These are phyloP conservation scores for Fagopyrum esculentum DNA, from an alignment of 148 eudicot genomes.

Conservation along the genomic window DNA sequence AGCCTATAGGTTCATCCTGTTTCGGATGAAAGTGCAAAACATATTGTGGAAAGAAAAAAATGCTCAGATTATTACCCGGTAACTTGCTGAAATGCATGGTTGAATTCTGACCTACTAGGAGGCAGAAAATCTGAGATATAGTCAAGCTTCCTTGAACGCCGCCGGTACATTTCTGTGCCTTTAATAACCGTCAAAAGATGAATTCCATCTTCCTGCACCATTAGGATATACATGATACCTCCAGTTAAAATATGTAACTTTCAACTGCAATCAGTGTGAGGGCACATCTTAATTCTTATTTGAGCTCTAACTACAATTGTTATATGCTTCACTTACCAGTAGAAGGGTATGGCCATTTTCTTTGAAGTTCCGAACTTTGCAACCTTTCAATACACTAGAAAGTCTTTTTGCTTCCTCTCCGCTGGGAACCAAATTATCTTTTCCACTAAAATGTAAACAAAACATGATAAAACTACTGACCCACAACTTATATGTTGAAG, in stretches of 20 bases:
- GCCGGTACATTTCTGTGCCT: conserved; percentile 66
- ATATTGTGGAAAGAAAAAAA: background rate
- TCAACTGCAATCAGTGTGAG: too few species aligned
- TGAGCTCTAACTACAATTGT: too few species aligned
- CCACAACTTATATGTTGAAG: background rate
- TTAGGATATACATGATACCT: background rate
- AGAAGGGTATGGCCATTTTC: conserved; percentile 93
- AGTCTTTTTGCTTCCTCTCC: conserved; percentile 81
- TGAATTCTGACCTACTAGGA: conserved; percentile 66
- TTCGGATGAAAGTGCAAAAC: background rate
- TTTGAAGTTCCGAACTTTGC: conserved; percentile 54
- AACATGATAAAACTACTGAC: background rate
- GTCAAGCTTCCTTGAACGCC: conserved; percentile 54
- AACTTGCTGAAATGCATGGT: conserved; percentile 17
- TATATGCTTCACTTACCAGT: conserved; percentile 43
- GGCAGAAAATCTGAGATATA: conserved; percentile 61
- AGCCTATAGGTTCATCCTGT: background rate
- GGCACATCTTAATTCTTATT: too few species aligned
- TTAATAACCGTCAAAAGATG: conserved; percentile 68
- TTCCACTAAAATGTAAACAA: conserved; percentile 50
- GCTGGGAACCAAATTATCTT: conserved; percentile 92
- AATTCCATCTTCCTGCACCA: conserved; percentile 86
- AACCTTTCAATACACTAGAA: conserved; percentile 42
- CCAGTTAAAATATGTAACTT: too few species aligned
- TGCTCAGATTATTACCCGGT: background rate